phyloP scores from a whole-genome alignment of 1,284 basidiomycete species.

The Apiotrichum brassicae region DNA sequence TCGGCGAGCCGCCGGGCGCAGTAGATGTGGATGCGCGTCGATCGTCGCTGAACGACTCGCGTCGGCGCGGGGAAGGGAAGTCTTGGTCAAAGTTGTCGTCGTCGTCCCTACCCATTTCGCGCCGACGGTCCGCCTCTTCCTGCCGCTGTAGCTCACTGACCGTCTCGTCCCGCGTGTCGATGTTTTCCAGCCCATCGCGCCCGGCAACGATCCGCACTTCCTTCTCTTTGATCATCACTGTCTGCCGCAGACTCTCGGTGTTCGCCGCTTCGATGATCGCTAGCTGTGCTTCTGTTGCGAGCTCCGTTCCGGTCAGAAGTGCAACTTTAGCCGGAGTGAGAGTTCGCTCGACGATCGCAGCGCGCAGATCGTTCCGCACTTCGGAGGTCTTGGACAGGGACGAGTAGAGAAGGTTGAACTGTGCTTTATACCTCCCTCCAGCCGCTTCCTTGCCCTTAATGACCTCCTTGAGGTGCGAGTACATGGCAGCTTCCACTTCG shows the following conservation, averaged over 20 bases:
- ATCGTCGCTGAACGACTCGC: background rate
- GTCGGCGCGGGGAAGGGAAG: background rate
- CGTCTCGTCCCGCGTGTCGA: constrained; percentile 21
- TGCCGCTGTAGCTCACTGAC: constrained; percentile 2
- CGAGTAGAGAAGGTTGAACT: constrained; percentile 35
- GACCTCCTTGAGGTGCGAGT: constrained; percentile 29
- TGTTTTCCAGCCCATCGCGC: constrained; percentile 38
- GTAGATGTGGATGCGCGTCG: background rate
- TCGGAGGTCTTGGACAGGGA: constrained; percentile 27
- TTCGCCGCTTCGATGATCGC: constrained; percentile 31
- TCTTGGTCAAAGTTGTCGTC: background rate
- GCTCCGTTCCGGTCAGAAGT: constrained; percentile 28
- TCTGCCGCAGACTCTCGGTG: constrained; percentile 29
- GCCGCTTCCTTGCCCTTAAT: constrained; percentile 33
- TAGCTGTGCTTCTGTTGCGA: constrained; percentile 34
- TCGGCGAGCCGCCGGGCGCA: background rate
- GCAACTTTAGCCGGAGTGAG: constrained; percentile 30
- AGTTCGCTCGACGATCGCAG: constrained; percentile 16
- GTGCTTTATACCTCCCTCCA: constrained; percentile 38
- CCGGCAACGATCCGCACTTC: constrained; percentile 23
- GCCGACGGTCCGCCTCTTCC: constrained; percentile 13
- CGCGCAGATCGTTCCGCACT: constrained; percentile 21
- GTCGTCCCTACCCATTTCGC: background rate
- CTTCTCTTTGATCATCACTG: constrained; percentile 28
- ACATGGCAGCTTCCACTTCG: constrained; percentile 32